Evolutionary conservation across 495 filamentous ascomycete genomes (phyloP), one percentile per base, ranked within the genome.

Genomic region (Aspergillus coremiiformis): DNA sequence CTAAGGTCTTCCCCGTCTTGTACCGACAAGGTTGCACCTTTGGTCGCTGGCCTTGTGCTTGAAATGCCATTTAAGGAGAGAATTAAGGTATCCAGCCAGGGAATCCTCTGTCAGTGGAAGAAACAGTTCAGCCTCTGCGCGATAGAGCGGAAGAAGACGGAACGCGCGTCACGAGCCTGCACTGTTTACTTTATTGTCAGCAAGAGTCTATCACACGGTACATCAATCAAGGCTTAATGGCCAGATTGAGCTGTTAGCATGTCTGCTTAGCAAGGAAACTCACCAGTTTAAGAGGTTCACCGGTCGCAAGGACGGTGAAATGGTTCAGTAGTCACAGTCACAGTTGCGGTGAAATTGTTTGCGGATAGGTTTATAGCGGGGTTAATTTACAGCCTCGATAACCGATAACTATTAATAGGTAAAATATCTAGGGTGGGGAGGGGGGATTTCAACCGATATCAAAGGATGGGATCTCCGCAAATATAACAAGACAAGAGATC

Each of bases 1-100:
- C 93, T 26, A 98, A 74, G 8, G 93, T 96, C 78, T 97, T 98
- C 53, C 93, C 93, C 1, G 95, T 96, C 74, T 97, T 98, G 79
- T 98, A 98, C 49, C 94, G 82, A 64, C 85, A 89, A 47, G 85
- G 85, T 61, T 89, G 83, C 33, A 89, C 77, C 62, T 85, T 81
- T 20, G 84, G 81, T 52, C 75, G 78, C 58, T 67, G 66, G 41
- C 56, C 51, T 47, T 66, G 64, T 12, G 60, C 52, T 60, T 65
- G 73, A 10, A 66, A 53, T 33, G 73, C 71, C 73, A 76, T 76
- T 52, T 49, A 42, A 19, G n/a, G 17, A 32, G 49, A 41, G 24
- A 49, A 29, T 49, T 17, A 35, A 35, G 14, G 32, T 35, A 14
- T n/a, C 32, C 32, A n/a, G n/a, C 32, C 32, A 35, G 32, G 32